Evolutionary conservation across 2,329 filamentous ascomycete species (phyloP).

Genomic region (Alternaria ethzedia): DNA sequence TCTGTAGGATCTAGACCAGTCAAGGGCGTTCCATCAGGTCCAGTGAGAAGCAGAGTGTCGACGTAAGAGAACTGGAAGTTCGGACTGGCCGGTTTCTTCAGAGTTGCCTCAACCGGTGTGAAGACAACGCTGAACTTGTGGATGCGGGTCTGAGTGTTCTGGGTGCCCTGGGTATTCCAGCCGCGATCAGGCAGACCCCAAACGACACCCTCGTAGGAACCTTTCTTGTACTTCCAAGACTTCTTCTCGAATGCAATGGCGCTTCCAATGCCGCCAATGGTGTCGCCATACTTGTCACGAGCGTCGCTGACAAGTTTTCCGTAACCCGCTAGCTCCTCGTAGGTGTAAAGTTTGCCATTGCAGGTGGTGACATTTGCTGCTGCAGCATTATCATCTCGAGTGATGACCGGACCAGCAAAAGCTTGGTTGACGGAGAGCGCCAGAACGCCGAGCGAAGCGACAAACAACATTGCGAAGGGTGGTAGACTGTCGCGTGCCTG

Average conservation of each 20-base stretch:
- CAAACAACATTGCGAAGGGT: conserved; percentile 27
- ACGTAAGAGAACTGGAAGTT: conserved; percentile 69
- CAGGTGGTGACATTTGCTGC: conserved; percentile 55
- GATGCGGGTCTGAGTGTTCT: conserved; percentile 71
- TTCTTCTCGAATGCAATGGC: conserved; percentile 67
- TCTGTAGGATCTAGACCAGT: conserved; percentile 49
- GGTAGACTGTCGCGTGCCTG: conserved; percentile 20
- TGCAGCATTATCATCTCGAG: not conserved
- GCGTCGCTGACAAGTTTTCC: conserved; percentile 65
- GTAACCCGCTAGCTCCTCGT: conserved; percentile 71
- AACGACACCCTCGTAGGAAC: conserved; percentile 65
- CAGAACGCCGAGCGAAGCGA: conserved; percentile 21
- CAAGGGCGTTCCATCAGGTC: conserved; percentile 65
- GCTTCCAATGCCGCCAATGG: conserved; percentile 70
- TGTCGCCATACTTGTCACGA: conserved; percentile 72
- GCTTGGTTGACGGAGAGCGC: conserved; percentile 21
- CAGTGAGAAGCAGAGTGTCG: conserved; percentile 69
- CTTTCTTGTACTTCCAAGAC: conserved; percentile 60
- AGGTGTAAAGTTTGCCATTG: conserved; percentile 68
- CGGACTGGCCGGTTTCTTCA: conserved; percentile 60
- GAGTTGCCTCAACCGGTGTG: conserved; percentile 61
- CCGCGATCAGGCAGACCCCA: conserved; percentile 72
- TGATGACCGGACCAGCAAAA: conserved; percentile 23
- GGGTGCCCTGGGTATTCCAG: conserved; percentile 74
- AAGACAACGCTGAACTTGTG: conserved; percentile 71